Evolutionary conservation across 2,329 filamentous ascomycete species (phyloP).

Genomic region (Parafenestella ontariensis): DNA sequence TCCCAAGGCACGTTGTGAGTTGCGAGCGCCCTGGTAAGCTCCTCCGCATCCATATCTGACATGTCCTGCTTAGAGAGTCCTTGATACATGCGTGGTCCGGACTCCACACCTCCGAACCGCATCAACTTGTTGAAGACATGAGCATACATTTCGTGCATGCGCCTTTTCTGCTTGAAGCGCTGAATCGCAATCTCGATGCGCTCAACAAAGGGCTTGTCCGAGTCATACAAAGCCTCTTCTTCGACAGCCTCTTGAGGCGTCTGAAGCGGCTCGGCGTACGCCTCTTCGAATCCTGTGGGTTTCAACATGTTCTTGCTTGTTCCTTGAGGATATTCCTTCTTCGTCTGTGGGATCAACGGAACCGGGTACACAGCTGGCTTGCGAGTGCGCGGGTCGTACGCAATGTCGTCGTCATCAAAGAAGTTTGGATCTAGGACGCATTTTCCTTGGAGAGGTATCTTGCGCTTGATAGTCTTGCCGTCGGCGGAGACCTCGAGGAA

Average conservation of each 20-base stretch:
- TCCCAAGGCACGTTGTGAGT: constrained; percentile 64
- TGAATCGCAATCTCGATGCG: constrained; percentile 87
- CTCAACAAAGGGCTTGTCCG: constrained; percentile 58
- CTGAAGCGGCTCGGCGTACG: constrained; percentile 79
- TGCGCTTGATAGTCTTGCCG: constrained; percentile 53
- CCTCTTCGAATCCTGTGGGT: constrained; percentile 66
- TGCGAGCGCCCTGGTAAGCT: constrained; percentile 70
- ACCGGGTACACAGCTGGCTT: constrained; percentile 34
- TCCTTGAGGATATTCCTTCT: constrained; percentile 39
- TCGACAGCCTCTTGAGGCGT: constrained; percentile 72
- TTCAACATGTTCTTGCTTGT: constrained; percentile 52
- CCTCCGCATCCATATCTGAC: constrained; percentile 65
- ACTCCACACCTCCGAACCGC: constrained; percentile 79
- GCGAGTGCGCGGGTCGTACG: constrained; percentile 37
- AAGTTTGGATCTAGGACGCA: constrained; percentile 39
- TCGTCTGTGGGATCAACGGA: constrained; percentile 34
- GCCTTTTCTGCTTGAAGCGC: constrained; percentile 78
- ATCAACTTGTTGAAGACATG: constrained; percentile 81
- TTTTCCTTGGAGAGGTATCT: constrained; percentile 46
- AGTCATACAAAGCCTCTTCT: constrained; percentile 73
- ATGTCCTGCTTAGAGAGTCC: constrained; percentile 68
- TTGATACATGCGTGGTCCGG: constrained; percentile 67
- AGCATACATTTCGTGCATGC: constrained; percentile 68
- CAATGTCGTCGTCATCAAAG: constrained; percentile 33
- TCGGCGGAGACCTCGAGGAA: constrained; percentile 52